Base-by-base conservation (phyloP, 23 red algal species). In the Gracilariopsis chorda region DNA sequence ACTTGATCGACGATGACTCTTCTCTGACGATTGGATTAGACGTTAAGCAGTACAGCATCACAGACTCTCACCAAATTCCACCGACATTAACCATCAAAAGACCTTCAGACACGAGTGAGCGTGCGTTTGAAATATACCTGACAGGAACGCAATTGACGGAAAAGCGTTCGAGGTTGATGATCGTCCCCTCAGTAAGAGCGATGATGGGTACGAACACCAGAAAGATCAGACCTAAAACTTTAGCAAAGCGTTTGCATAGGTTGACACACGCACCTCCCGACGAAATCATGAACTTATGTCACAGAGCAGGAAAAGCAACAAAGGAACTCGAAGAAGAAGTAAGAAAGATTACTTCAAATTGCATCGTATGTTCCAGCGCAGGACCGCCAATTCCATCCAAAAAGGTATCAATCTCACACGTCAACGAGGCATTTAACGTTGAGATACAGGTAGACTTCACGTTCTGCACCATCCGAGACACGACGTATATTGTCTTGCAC, bases 331-430 rank as follows among this genome's bases (percentile, higher is more conserved):
- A 48, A 29, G 16, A 48, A 7, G 42, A 48, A 48, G 27, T 77
- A 3, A 23, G 42, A 33, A 77, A 56, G 3, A 3, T 82, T 9
- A n/a, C 7, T 7, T 3, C 21, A 24, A 61, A 44, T 33, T 82
- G 55, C 34, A 3, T 3, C n/a, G 48, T 67, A 14, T 64, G 56
- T n/a, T 10, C 57, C 16, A 24, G 2, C 11, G 0, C 56, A 34
- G 80, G 80, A 8, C 0, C 40, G 8, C 80, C 57, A 14, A 19
- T 45, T 24, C 57, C 57, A 0, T 43, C 53, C 17, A 51, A 40
- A 16, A 84, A 84, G 35, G 65, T 84, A 37, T 67, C 80, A 13
- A 48, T 84, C 11, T 65, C 37, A 6, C 80, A 84, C 19, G 80
- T 84, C 16, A 67, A 69, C 2, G 0, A 84, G 44, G 25, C 32